phyloP scores from a whole-genome alignment of 1,284 basidiomycete species.

The Heliocybe sulcata region DNA sequence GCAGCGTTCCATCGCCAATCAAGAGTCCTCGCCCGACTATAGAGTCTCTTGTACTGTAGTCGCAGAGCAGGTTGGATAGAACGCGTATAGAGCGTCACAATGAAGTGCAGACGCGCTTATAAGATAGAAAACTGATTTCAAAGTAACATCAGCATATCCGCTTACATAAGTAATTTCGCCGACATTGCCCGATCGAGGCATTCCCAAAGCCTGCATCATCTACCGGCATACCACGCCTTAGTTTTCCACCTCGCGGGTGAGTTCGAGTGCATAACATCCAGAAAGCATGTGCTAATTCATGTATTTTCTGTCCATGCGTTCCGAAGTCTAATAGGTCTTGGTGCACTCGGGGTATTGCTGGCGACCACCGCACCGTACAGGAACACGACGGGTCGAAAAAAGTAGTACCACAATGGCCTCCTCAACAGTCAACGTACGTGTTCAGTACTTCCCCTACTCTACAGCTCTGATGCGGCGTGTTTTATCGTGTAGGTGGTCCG shows the following conservation, averaged over 20 bases:
- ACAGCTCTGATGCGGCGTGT: conserved; percentile 6
- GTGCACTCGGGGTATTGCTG: conserved; percentile 1
- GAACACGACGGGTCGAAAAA: conserved; percentile 5
- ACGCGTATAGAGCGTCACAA: too few relatives aligned
- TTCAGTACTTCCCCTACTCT: background rate
- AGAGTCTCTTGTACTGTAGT: too few relatives aligned
- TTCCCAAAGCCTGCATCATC: background rate
- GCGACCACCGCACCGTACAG: conserved; percentile 1
- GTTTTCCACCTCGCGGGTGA: background rate
- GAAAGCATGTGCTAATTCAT: background rate
- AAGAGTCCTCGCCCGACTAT: too few relatives aligned
- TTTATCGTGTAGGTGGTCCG: conserved; percentile 73
- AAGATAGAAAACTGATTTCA: background rate
- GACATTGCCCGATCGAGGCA: conserved; percentile 2
- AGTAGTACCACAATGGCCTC: conserved; percentile 41
- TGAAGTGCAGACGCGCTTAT: background rate
- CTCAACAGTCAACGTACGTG: conserved; percentile 53
- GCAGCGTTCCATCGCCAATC: too few relatives aligned
- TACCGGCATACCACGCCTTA: background rate
- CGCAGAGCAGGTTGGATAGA: too few relatives aligned
- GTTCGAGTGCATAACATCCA: background rate
- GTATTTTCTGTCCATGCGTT: background rate
- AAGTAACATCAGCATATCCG: background rate
- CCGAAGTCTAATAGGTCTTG: background rate
- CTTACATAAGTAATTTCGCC: background rate